phyloP scores from a whole-genome alignment of 2,329 filamentous ascomycete species.

The Botryosphaeria agaves region DNA sequence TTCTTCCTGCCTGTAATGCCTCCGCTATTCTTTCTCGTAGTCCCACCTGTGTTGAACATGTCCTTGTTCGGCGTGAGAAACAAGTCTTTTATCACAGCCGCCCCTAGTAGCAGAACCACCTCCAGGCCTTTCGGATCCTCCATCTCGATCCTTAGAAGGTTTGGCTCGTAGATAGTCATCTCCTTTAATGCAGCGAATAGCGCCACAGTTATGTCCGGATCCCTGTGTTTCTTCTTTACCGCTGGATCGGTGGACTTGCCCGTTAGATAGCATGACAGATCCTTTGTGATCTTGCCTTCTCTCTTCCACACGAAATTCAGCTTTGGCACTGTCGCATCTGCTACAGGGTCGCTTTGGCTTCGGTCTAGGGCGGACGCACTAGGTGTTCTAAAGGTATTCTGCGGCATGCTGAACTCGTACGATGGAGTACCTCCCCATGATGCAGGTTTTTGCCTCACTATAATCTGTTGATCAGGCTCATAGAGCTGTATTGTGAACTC shows the following conservation, averaged over 20 bases:
- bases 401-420: conserved; percentile 89
- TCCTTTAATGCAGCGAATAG: conserved; percentile 63
- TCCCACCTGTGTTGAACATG: conserved; percentile 51
- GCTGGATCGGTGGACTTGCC: conserved; percentile 51
- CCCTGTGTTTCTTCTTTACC: conserved; percentile 60
- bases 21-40: background rate
- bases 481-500: conserved; percentile 78
- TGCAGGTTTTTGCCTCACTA: conserved; percentile 52
- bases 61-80: conserved; percentile 50
- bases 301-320: conserved; percentile 78
- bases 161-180: conserved; percentile 84
- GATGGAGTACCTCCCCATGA: conserved; percentile 65
- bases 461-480: conserved; percentile 74
- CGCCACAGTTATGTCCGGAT: conserved; percentile 90
- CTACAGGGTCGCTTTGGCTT: conserved; percentile 43
- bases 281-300: conserved; percentile 70
- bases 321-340: conserved; percentile 41
- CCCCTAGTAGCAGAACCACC: conserved; percentile 50
- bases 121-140: conserved; percentile 91
- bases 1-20: background rate
- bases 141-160: conserved; percentile 75
- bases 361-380: conserved; percentile 65
- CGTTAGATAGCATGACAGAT: conserved; percentile 75
- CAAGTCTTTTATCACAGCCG: conserved; percentile 42
- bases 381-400: conserved; percentile 66